These are phyloP conservation scores for Sutorius australiensis DNA, from an alignment of 768 basidiomycete species.

Conservation along the genomic window DNA sequence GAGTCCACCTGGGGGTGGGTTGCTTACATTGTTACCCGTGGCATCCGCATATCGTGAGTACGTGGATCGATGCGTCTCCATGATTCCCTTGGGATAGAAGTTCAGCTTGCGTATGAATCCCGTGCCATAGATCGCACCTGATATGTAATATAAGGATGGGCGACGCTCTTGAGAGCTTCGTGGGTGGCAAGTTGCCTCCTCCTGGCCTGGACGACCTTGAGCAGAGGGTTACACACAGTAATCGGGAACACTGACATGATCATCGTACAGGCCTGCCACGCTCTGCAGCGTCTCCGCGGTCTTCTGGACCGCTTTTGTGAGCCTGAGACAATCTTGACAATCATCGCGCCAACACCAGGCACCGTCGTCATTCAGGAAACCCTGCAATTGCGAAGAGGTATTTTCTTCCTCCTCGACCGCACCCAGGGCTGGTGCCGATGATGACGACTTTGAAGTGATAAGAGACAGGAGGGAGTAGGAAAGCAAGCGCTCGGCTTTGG, in stretches of 20 bases:
- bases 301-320: constrained; percentile 77
- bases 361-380: constrained; percentile 63
- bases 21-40: constrained; percentile 28
- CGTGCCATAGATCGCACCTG: constrained; percentile 40
- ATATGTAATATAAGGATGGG: constrained; percentile 71
- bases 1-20: neutral
- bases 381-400: constrained; percentile 40
- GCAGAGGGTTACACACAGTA: neutral
- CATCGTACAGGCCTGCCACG: constrained; percentile 75
- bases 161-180: constrained; percentile 69
- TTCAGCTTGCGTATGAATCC: neutral
- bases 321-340: constrained; percentile 70
- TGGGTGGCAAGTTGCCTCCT: constrained; percentile 70
- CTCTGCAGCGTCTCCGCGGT: constrained; percentile 68
- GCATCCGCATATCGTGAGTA: constrained; percentile 62
- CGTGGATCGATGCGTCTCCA: constrained; percentile 74
- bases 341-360: constrained; percentile 88
- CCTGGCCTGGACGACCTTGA: constrained; percentile 50
- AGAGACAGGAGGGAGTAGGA: constrained; percentile 72
- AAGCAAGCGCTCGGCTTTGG: constrained; percentile 67
- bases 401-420: constrained; percentile 47
- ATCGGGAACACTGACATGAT: constrained; percentile 51
- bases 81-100: constrained; percentile 45
- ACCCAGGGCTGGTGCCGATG: constrained; percentile 45
- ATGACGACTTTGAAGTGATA: constrained; percentile 64